Conservation (phyloP, 2,329 filamentous ascomycete genomes). For the Biscogniauxia marginata region DNA sequence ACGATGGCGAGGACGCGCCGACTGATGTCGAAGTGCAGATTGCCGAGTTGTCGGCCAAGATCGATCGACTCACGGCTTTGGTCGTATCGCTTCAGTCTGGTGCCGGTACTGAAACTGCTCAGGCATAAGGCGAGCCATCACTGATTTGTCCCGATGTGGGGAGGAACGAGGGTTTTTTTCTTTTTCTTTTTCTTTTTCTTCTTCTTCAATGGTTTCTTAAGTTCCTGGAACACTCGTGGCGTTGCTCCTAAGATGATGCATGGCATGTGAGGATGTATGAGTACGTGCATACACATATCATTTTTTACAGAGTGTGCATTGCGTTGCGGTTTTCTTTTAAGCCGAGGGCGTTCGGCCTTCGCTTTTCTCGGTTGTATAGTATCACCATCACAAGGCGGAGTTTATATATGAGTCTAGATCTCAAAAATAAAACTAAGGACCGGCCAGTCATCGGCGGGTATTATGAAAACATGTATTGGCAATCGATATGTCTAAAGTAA, state of each 20-base stretch:
- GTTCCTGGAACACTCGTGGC: too few species aligned
- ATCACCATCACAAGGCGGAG: neutral
- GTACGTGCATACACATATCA: neutral
- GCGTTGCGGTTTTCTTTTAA: neutral
- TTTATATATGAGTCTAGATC: neutral
- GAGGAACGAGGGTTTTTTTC: too few species aligned
- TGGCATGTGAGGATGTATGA: too few species aligned
- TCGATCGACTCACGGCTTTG: conserved; percentile 55
- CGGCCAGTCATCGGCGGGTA: too few species aligned
- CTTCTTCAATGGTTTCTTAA: too few species aligned
- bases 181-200: too few species aligned
- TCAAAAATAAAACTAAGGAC: too few species aligned
- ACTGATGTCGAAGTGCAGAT: conserved; percentile 50
- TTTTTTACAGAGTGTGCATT: neutral
- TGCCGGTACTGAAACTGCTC: conserved; percentile 19
- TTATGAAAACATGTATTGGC: too few species aligned
- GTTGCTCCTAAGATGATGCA: too few species aligned
- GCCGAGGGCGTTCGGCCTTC: neutral
- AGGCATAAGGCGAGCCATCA: conserved; percentile 10
- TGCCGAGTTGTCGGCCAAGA: conserved; percentile 54
- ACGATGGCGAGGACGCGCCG: conserved; percentile 38
- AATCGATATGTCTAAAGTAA: too few species aligned
- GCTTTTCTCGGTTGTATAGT: neutral
- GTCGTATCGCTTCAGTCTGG: conserved; percentile 48
- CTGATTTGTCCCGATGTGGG: too few species aligned